Conservation (phyloP, 345 rosid species). For the Dipteronia dyeriana region DNA sequence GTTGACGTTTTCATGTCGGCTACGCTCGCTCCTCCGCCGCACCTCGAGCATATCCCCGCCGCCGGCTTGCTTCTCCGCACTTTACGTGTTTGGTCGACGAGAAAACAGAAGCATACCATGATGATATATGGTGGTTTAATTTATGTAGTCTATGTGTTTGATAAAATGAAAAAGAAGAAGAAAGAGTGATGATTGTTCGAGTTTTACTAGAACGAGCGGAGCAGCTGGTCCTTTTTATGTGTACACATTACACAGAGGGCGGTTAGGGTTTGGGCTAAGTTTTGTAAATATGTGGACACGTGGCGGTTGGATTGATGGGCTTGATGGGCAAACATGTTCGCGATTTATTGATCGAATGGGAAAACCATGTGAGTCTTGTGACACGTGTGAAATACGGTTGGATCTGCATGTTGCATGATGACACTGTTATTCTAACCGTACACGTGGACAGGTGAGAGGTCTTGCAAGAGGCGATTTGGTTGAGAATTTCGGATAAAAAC, state of each 20-base stretch:
- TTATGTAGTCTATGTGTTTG: background rate
- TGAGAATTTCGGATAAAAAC: too few species aligned
- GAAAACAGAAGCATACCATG: constrained; percentile 84
- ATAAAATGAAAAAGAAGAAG: too few species aligned
- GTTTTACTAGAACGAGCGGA: too few species aligned
- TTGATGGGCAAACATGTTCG: background rate
- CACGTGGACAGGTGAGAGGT: constrained; percentile 14
- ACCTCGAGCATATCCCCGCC: constrained; percentile 83
- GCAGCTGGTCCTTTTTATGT: background rate
- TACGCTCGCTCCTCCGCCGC: constrained; percentile 94
- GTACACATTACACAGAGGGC: background rate
- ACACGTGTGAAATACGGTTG: constrained; percentile 15
- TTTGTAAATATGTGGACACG: background rate
- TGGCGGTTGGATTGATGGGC: background rate
- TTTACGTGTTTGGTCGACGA: constrained; percentile 80
- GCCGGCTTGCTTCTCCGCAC: constrained; percentile 82
- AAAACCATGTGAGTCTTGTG: background rate
- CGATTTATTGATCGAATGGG: background rate
- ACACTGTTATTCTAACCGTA: background rate
- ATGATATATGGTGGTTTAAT: background rate
- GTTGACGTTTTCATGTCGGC: constrained; percentile 93
- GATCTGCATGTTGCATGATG: background rate
- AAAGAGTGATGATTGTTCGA: background rate
- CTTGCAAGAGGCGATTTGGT: background rate
- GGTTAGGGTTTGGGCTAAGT: constrained; percentile 21